Conservation (phyloP, 768 basidiomycete species). For the Amylocystis lapponica region DNA sequence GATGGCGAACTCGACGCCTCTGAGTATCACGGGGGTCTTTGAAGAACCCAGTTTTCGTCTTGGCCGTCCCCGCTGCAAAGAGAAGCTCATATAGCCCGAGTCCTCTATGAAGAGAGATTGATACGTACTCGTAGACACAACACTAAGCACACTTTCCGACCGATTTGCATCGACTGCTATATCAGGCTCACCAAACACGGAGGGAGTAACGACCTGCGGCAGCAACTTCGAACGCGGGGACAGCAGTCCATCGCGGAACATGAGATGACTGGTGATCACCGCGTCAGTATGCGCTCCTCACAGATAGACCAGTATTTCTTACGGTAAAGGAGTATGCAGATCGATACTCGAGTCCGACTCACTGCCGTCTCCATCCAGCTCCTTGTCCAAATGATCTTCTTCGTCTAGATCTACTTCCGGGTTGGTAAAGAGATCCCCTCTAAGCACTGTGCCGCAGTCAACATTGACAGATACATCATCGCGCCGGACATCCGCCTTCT, state of each 20-base stretch:
- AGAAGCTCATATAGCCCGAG: neutral
- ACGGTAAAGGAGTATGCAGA: conserved; percentile 35
- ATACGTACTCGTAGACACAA: neutral
- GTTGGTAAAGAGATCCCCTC: too few relatives aligned
- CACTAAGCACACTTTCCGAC: conserved; percentile 21
- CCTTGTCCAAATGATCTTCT: conserved; percentile 21
- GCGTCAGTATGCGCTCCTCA: neutral
- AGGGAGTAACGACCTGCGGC: conserved; percentile 16
- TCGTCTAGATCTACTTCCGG: conserved; percentile 11
- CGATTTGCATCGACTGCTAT: conserved; percentile 9
- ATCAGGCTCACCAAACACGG: too few relatives aligned
- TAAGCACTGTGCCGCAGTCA: conserved; percentile 6
- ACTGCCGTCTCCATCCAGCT: conserved; percentile 23
- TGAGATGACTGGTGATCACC: conserved; percentile 26
- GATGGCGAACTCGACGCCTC: conserved; percentile 28
- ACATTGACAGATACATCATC: conserved; percentile 12
- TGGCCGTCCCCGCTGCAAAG: conserved; percentile 16
- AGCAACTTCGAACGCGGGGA: conserved; percentile 36
- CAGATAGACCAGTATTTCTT: conserved; percentile 11
- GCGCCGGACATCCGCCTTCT: conserved; percentile 8
- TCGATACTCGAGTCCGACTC: conserved; percentile 33
- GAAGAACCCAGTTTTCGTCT: conserved; percentile 29
- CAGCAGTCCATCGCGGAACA: conserved; percentile 34
- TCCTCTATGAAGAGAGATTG: neutral
- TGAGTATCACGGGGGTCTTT: conserved; percentile 34